phyloP scores from a whole-genome alignment of 495 filamentous ascomycete genomes.

The Tuber melanosporum region DNA sequence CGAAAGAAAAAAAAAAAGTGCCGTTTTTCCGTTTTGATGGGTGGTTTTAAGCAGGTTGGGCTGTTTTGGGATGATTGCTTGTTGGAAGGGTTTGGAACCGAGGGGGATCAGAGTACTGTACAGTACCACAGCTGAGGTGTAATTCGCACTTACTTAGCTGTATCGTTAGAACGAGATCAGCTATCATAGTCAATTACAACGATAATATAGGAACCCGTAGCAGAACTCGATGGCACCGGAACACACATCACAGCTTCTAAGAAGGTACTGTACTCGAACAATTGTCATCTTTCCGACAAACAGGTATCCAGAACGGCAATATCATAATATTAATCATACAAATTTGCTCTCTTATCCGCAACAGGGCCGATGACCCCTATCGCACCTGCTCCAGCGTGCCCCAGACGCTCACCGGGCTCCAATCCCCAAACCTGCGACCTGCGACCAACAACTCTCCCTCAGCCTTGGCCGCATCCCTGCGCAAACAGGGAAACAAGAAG shows the following conservation, averaged over 20 bases:
- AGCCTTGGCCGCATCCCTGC: background rate
- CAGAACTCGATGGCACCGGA: background rate
- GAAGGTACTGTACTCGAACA: background rate
- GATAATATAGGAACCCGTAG: background rate
- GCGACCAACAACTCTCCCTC: background rate
- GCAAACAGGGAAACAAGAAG: background rate
- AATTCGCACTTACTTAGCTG: background rate
- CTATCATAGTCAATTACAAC: background rate
- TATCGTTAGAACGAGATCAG: background rate
- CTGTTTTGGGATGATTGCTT: background rate
- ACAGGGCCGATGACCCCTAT: background rate
- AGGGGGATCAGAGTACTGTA: background rate
- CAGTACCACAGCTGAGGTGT: no score
- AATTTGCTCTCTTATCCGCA: background rate
- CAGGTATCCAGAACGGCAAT: background rate
- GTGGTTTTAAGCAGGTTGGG: background rate
- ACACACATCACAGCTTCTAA: background rate
- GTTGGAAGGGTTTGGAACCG: background rate
- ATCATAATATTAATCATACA: no score
- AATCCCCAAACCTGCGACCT: background rate
- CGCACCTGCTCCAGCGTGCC: background rate
- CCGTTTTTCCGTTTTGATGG: background rate
- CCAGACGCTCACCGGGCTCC: background rate
- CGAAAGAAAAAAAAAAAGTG: background rate
- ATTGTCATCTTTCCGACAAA: background rate